Conservation (phyloP, 768 basidiomycete species). For the Hirschioporus abietinus region DNA sequence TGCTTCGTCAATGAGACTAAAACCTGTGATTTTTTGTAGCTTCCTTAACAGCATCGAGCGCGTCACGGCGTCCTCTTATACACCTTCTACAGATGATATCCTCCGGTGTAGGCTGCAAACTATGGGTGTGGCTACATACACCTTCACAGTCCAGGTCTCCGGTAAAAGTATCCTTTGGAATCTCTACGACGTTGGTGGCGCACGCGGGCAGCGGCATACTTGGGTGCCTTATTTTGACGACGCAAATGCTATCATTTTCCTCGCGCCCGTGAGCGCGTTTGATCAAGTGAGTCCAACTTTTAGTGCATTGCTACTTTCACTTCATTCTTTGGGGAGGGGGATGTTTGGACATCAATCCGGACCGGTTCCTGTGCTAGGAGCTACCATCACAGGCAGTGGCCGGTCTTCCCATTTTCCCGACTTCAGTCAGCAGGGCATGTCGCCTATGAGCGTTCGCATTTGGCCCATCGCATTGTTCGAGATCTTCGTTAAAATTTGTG, state of each 20-base stretch:
- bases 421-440: background rate
- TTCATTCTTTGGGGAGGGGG: background rate
- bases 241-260: constrained; percentile 76
- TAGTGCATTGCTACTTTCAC: constrained; percentile 3
- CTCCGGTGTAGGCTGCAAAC: constrained; percentile 88
- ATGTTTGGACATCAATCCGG: background rate
- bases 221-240: constrained; percentile 79
- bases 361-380: background rate
- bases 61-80: constrained; percentile 37
- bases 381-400: background rate
- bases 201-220: constrained; percentile 65
- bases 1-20: background rate
- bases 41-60: constrained; percentile 72
- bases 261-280: constrained; percentile 74
- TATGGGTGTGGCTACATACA: constrained; percentile 82
- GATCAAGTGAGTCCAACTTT: constrained; percentile 48
- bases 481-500: background rate
- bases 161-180: constrained; percentile 74
- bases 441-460: background rate
- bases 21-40: constrained; percentile 30
- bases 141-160: constrained; percentile 76
- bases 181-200: constrained; percentile 68
- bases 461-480: background rate
- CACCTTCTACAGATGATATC: constrained; percentile 58
- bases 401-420: background rate